These are phyloP conservation scores for Scleromitrula shiraiana DNA, from an alignment of 2,329 filamentous ascomycete species.

Conservation along the genomic window DNA sequence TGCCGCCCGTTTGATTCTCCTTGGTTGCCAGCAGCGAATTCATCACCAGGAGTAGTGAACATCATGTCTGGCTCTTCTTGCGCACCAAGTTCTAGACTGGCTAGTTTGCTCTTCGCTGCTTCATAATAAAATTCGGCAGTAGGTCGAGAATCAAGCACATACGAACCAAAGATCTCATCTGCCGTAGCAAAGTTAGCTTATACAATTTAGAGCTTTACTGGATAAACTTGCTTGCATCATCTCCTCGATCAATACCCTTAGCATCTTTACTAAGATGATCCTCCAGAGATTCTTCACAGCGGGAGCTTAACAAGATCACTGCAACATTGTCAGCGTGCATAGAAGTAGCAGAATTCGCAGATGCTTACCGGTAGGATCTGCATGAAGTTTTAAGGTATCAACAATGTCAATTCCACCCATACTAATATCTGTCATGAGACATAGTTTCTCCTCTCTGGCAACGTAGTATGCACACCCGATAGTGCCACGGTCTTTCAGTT, in stretches of 20 bases:
- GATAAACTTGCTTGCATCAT: conserved; percentile 20
- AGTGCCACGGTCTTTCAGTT: conserved; percentile 60
- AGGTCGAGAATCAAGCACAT: conserved; percentile 57
- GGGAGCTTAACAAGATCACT: conserved; percentile 40
- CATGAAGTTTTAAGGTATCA: conserved; percentile 50
- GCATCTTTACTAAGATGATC: conserved; percentile 27
- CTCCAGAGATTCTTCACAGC: conserved; percentile 29
- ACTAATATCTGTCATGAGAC: conserved; percentile 68
- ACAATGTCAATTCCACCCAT: conserved; percentile 60
- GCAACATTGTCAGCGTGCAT: neutral
- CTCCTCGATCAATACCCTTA: conserved; percentile 20
- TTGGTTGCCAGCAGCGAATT: conserved; percentile 26
- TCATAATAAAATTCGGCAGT: conserved; percentile 66
- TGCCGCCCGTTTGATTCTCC: conserved; percentile 43
- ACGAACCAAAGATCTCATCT: conserved; percentile 35
- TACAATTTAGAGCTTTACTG: neutral
- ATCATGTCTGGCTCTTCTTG: conserved; percentile 44
- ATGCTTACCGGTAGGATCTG: conserved; percentile 40
- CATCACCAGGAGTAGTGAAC: conserved; percentile 51
- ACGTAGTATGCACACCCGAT: conserved; percentile 83
- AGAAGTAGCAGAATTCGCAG: too few relatives aligned
- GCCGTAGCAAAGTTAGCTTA: neutral
- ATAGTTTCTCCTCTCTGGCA: conserved; percentile 59
- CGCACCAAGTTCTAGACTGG: conserved; percentile 42
- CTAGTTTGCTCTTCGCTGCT: conserved; percentile 56